A percentile compares a stretch with the other conserved stretches of the same genome.
Conservation (phyloP, 2,329 filamentous ascomycete genomes). For the Trichophyton equinum region DNA sequence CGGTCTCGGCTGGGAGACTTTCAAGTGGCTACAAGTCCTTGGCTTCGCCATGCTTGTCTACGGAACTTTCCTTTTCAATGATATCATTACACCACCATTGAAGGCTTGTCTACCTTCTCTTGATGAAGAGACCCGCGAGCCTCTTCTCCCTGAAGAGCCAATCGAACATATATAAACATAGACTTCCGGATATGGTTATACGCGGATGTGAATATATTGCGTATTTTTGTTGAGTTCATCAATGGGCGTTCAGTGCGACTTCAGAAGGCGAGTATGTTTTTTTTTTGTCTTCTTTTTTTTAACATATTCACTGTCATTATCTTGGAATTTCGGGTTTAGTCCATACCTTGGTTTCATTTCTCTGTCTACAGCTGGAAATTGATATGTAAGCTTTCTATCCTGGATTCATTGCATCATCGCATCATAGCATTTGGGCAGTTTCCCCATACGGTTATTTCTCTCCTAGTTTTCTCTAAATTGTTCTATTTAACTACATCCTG, state of each 20-base stretch:
- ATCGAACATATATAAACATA: constrained; percentile 52
- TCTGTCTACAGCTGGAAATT: not conserved
- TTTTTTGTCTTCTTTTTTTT: not conserved
- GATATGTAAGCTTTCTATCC: not conserved
- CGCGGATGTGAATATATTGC: not conserved
- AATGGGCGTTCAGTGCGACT: not conserved
- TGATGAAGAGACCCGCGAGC: constrained; percentile 12
- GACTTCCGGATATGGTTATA: not conserved
- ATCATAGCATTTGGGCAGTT: not conserved
- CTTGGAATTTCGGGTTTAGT: not conserved
- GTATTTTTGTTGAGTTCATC: not conserved
- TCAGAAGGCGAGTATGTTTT: no score
- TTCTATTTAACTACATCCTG: not conserved
- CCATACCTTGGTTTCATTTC: not conserved
- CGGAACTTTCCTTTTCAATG: constrained; percentile 93
- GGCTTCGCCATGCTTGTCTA: constrained; percentile 88
- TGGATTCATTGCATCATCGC: not conserved
- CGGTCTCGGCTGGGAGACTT: constrained; percentile 86
- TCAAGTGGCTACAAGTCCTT: constrained; percentile 90
- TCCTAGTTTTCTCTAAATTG: not conserved
- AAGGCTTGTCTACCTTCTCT: constrained; percentile 48
- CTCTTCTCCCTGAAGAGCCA: constrained; percentile 65
- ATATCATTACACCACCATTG: constrained; percentile 73
- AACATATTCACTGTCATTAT: not conserved
- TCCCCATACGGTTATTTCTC: not conserved